Base-by-base conservation (phyloP, 1,284 basidiomycete genomes). In the Blastosporella zonata region DNA sequence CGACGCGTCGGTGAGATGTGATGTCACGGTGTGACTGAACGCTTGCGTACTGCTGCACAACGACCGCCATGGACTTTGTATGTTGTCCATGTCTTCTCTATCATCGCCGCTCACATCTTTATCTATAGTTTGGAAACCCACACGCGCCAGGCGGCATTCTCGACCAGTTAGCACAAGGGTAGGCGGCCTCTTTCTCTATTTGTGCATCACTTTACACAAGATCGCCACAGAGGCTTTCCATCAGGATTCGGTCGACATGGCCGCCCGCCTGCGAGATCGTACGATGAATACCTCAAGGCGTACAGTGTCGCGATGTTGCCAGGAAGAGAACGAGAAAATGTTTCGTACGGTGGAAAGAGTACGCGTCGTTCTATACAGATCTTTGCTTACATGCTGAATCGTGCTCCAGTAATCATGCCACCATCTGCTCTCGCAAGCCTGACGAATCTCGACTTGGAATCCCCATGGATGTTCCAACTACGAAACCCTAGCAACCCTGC, bases 271-370 rank as follows among this genome's bases (percentile, higher is more conserved):
- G 77, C 88, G 8, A 73, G 79, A 56, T 69, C 81, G 0, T 94
- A 90, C 61, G 84, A 90, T 61, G 85, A 90, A 61, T 89, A 91
- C 67, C 73, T 92, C 55, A 90, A 84, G 61, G 89, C 91, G 6
- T 93, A 93, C 68, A 89, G 87, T 62, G 84, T 92, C 59, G 87
- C 87, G 38, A 88, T 93, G 87, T 77, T 95, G 35, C 82, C 88
- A 8, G 83, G 88, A 38, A 79, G 82, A 59, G 81, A 93, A 66
- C 77, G 91, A 67, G 80, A 90, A 61, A 88, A 97, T 63, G 73
- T 98, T 46, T 91, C 90, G 60, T 93, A 97, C 61, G 97, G 97
- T 59, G 97, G 97, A 62, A 99, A 99, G 77, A 94, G 95, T 97
- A 70, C 67, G 92, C 81, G 50, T 62, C 56, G 56, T 49, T 52